Base-by-base conservation (phyloP, 2,329 filamentous ascomycete species). In the Hypocrella siamensis region DNA sequence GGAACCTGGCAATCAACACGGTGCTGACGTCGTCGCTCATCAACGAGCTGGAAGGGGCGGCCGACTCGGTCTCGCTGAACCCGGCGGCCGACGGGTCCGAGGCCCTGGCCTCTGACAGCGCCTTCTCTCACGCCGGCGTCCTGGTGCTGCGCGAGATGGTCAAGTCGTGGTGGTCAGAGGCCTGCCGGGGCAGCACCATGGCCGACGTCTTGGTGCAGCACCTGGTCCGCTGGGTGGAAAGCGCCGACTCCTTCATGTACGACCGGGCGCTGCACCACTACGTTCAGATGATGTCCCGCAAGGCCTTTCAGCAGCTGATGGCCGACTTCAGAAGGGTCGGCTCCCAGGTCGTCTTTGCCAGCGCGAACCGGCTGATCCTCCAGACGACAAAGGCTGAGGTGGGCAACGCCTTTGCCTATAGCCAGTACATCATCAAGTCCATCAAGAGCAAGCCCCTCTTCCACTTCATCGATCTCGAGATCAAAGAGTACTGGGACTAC, bases 401-500 rank as follows among this genome's bases (percentile, higher is more conserved):
- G 2, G 85, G 85, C 36, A 98, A 94, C 48, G 90, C 92, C 0
- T 96, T 81, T 43, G 86, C 90, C 0, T 99, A 96, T 62, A 86
- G 82, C 43, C 81, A 96, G 54, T 99, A 98, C 56, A 92, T 98
- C 39, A 69, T 98, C 46, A 94, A 94, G 60, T 93, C 86, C 0
- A 94, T 99, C 59, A 88, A 93, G 55, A 76, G 75, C 35, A 94
- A 94, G 47, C 85, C 90, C 0, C 68, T 94, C 0, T 99, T 99
- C 58, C 83, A 94, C 53, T 98, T 98, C 49, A 75, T 99, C 40
- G 90, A 98, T 46, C 66, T 99, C 3, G 83, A 94, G 45, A 90
- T 99, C 54, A 93, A 88, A 43, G 90, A 98, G 51, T 99, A 94
- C 55, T 99, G 90, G 90, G 90, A 99, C 53, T 96, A 94, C 46